A percentile compares a stretch with the other conserved stretches of the same genome.
Evolutionary conservation across 768 basidiomycete species (phyloP).

Genomic region (Auricularia sp.): DNA sequence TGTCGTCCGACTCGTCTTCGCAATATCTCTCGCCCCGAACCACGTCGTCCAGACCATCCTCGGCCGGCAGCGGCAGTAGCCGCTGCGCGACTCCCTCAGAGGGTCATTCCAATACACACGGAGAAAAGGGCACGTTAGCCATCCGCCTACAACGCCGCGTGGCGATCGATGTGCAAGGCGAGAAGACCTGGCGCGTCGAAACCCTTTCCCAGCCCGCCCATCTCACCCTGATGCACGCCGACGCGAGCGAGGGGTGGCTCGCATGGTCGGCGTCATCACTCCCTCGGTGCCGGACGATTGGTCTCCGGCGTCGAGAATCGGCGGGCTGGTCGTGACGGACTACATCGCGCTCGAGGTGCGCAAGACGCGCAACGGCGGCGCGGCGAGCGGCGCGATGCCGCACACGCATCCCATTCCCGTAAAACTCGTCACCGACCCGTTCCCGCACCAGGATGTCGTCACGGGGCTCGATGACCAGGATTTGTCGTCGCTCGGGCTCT

Average conservation of each 20-base stretch:
- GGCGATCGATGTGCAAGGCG: not conserved
- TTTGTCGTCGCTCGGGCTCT: not conserved
- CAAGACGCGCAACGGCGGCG: not conserved
- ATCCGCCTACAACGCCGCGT: not conserved
- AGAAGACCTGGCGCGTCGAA: not conserved
- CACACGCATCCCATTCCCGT: not conserved
- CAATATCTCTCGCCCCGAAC: too few species aligned
- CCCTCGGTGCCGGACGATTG: not conserved
- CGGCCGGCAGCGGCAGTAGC: not conserved
- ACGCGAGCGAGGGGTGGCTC: not conserved
- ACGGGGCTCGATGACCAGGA: not conserved
- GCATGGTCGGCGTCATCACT: not conserved
- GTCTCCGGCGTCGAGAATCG: not conserved
- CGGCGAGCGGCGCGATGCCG: not conserved
- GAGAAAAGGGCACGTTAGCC: not conserved
- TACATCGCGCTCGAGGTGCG: not conserved
- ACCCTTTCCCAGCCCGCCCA: not conserved
- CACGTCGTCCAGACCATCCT: not conserved
- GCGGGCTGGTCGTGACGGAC: not conserved
- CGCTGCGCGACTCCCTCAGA: not conserved
- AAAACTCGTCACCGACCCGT: not conserved
- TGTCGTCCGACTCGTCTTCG: not conserved
- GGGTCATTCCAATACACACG: not conserved
- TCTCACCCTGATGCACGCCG: not conserved
- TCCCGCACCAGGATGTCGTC: constrained; percentile 9